Evolutionary conservation across 805 yeast genomes (phyloP).

Genomic region (Cyberlindnera misumaiensis): DNA sequence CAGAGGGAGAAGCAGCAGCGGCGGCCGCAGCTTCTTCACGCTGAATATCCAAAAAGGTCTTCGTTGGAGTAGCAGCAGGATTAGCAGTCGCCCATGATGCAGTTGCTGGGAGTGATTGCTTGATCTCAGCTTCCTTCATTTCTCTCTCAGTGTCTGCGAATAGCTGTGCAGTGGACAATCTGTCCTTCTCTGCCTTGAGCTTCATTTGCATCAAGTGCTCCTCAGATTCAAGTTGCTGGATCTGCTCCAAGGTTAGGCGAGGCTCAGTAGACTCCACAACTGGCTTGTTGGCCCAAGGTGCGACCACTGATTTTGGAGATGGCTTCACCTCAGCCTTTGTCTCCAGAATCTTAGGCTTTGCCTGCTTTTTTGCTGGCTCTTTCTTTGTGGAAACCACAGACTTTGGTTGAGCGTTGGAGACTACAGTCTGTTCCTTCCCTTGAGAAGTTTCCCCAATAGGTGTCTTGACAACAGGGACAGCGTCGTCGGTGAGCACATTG

Average conservation of each 20-base stretch:
- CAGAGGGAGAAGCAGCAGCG: conserved; percentile 15
- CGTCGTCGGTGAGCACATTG: conserved; percentile 26
- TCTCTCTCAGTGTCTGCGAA: conserved; percentile 15
- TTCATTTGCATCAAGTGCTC: conserved; percentile 35
- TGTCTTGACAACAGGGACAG: conserved; percentile 1
- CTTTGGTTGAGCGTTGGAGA: not conserved
- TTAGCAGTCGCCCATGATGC: conserved; percentile 33
- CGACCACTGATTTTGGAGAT: conserved; percentile 20
- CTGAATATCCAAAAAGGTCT: conserved; percentile 56
- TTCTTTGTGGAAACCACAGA: not conserved
- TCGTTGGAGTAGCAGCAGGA: conserved; percentile 25
- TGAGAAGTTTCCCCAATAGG: not conserved
- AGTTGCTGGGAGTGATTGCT: conserved; percentile 24
- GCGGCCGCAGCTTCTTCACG: conserved; percentile 43
- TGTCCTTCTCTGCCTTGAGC: conserved; percentile 24
- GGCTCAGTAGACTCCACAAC: conserved; percentile 26
- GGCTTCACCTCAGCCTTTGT: conserved; percentile 7
- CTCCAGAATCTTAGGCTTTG: conserved; percentile 4
- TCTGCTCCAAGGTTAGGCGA: conserved; percentile 41
- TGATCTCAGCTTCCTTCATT: conserved; percentile 12
- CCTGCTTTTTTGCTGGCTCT: not conserved
- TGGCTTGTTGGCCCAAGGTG: conserved; percentile 48
- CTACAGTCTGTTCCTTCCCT: not conserved
- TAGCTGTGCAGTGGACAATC: conserved; percentile 16
- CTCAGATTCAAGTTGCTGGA: conserved; percentile 41